A percentile compares a stretch with the other conserved stretches of the same genome.
Conservation (phyloP, 345 rosid species). For the Excoecaria cochinchinensis region DNA sequence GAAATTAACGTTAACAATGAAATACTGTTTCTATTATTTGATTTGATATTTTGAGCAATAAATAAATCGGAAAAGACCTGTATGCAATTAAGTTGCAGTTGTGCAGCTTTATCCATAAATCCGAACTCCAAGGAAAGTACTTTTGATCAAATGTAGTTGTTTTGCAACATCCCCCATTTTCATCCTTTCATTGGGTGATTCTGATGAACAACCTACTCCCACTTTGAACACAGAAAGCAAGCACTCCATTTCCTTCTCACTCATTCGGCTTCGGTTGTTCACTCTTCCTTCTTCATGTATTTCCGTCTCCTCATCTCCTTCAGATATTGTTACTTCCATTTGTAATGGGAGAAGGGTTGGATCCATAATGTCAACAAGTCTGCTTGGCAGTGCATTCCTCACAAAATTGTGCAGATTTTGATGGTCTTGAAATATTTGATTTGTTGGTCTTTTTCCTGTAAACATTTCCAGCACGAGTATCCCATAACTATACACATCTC, state of each 20-base stretch:
- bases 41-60: no score
- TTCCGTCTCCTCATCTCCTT: no score
- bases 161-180: conserved; percentile 2
- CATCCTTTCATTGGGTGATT: conserved; percentile 4
- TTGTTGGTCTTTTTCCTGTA: conserved; percentile 11
- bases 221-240: not conserved
- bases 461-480: conserved; percentile 15
- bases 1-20: no score
- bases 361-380: not conserved
- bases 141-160: not conserved
- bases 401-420: not conserved
- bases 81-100: no score
- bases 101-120: not conserved
- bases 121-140: not conserved
- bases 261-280: not conserved
- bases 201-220: conserved; percentile 6
- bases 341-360: not conserved
- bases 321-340: not conserved
- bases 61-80: no score
- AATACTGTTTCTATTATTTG: no score
- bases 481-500: conserved; percentile 19
- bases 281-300: not conserved
- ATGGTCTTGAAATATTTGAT: not conserved
- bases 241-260: not conserved
- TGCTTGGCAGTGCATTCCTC: not conserved